Base-by-base conservation (phyloP, 306 rosid species). In the Spatholobus suberectus region DNA sequence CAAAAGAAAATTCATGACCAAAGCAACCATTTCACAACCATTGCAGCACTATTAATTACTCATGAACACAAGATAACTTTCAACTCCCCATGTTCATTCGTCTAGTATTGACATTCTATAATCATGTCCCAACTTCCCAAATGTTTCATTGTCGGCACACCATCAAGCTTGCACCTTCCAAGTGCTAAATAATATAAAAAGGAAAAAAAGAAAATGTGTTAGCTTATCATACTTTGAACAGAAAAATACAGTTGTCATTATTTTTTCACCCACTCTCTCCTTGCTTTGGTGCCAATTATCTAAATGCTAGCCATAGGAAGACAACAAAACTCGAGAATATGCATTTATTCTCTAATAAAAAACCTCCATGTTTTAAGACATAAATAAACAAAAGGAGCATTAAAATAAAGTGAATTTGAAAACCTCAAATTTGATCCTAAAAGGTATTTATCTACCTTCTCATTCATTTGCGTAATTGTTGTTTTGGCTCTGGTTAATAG, bases 81-180 rank as follows among this genome's bases (percentile, higher is more conserved):
- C 67, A 46, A 46, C 76, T 82, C 51, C 26, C 15, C 70, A 74
- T 37, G 58, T 81, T 81, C 40, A 81, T 37, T 63, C 27, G 44
- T 61, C 43, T 63, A 18, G 68, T 40, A 58, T 76, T 46, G 43
- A 75, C 37, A 81, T 26, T 52, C 27, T 75, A 24, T 43, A 80
- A 69, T 62, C 70, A n/a, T 47, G 13, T 68, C 26, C 61, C 98
- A 85, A n/a, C n/a, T n/a, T n/a, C n/a, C n/a, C n/a, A n/a, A n/a
- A n/a, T n/a, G n/a, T n/a, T n/a, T n/a, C n/a, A n/a, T n/a, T n/a
- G n/a, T n/a, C n/a, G n/a, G n/a, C n/a, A n/a, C n/a, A n/a, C 98
- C 98, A 72, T 90, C 93, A 78, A 94, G 98, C 26, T 90, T 15
- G 98, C 97, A 49, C 97, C 98, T 85, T 94, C 98, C 91, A 91